These are phyloP conservation scores for Rhodotorula mucilaginosa DNA, from an alignment of 1,284 basidiomycete species.

Conservation along the genomic window DNA sequence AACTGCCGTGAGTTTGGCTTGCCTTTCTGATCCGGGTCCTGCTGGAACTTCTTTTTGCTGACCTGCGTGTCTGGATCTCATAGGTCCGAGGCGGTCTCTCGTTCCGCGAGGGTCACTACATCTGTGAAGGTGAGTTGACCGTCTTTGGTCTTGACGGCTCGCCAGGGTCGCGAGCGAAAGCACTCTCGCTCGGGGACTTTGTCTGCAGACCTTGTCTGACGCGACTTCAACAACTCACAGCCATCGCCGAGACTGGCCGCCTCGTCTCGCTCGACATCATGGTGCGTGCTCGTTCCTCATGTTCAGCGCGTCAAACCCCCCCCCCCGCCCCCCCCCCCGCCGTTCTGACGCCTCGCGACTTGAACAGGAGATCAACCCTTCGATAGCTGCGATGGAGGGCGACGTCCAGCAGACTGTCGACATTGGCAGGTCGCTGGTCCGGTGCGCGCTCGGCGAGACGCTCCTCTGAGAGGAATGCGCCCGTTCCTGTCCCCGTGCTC, in stretches of 20 bases:
- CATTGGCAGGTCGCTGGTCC: conserved; percentile 87
- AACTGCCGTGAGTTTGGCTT: conserved; percentile 60
- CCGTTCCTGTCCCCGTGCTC: not conserved
- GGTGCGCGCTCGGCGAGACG: conserved; percentile 78
- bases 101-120: conserved; percentile 96
- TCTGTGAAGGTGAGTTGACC: conserved; percentile 75
- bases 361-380: conserved; percentile 90
- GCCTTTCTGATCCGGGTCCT: not conserved
- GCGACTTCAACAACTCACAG: no score
- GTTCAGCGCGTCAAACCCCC: no score
- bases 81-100: conserved; percentile 82
- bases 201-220: no score
- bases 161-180: no score
- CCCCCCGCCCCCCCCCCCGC: no score
- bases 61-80: not conserved
- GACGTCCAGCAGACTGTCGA: conserved; percentile 84
- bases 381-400: conserved; percentile 63
- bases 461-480: conserved; percentile 41
- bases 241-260: conserved; percentile 86
- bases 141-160: no score
- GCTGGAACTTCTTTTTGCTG: conserved; percentile 37
- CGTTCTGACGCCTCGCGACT: not conserved
- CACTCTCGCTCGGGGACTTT: no score
- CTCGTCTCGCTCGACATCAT: conserved; percentile 89
- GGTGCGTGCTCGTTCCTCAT: conserved; percentile 53